phyloP scores from a whole-genome alignment of 2,329 filamentous ascomycete genomes.

The Aureobasidium vineae region DNA sequence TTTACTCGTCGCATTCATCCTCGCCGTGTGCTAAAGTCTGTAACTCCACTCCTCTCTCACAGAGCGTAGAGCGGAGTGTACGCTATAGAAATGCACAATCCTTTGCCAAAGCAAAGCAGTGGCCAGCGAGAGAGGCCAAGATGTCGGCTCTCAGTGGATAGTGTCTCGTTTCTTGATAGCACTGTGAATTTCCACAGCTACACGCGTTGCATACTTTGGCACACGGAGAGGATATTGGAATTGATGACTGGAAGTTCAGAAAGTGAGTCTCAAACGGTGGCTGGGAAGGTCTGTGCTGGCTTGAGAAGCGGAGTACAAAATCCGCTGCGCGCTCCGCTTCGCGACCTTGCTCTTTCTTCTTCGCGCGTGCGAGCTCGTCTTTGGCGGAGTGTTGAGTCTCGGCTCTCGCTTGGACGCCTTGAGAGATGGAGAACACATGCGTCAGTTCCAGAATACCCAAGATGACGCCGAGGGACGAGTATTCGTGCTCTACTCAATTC shows the following conservation, averaged over 20 bases:
- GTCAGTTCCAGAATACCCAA: not conserved
- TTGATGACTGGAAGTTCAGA: not conserved
- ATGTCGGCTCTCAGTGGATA: too few species aligned
- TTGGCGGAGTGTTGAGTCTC: not conserved
- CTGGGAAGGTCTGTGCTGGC: slow-evolving; percentile 14
- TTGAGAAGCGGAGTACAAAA: not conserved
- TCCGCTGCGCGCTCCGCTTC: not conserved
- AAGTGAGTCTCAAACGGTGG: not conserved
- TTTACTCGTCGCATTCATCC: too few species aligned
- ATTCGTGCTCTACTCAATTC: not conserved
- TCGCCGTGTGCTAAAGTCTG: too few species aligned
- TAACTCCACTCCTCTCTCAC: too few species aligned
- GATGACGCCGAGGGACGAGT: not conserved
- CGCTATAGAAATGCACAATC: too few species aligned
- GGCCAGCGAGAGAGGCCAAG: too few species aligned
- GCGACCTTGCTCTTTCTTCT: not conserved
- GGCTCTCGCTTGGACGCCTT: not conserved
- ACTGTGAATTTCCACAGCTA: too few species aligned
- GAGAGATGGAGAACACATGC: not conserved
- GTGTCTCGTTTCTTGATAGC: too few species aligned
- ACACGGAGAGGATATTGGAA: not conserved
- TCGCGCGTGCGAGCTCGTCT: not conserved
- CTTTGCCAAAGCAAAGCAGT: too few species aligned
- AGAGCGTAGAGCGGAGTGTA: too few species aligned
- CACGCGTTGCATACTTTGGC: too few species aligned